A percentile compares a stretch with the other conserved stretches of the same genome.
Evolutionary conservation across 768 basidiomycete genomes (phyloP).

Genomic region (Pluteus cervinus): DNA sequence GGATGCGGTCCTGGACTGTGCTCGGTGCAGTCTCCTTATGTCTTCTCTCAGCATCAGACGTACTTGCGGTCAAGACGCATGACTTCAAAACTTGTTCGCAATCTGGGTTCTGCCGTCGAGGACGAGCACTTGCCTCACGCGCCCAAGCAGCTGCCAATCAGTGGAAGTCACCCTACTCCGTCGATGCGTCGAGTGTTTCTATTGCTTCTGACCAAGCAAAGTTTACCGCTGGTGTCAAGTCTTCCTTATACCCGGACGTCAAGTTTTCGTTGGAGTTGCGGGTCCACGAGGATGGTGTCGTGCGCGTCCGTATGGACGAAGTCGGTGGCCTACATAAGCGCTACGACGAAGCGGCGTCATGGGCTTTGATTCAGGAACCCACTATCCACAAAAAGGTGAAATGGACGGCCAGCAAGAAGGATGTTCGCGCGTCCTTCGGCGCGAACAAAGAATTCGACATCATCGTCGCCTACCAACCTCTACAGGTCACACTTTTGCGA

Average conservation of each 20-base stretch:
- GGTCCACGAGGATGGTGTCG: conserved; percentile 83
- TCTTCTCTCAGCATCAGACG: conserved; percentile 26
- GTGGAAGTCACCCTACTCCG: conserved; percentile 86
- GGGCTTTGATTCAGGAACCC: conserved; percentile 81
- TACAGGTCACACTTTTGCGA: conserved; percentile 67
- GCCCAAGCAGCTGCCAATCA: conserved; percentile 48
- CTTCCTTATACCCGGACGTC: conserved; percentile 78
- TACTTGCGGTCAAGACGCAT: conserved; percentile 61
- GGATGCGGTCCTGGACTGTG: conserved; percentile 30
- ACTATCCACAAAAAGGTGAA: conserved; percentile 48
- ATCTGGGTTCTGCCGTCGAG: conserved; percentile 86
- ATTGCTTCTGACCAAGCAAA: conserved; percentile 47
- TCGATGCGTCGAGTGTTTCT: conserved; percentile 52
- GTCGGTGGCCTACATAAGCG: conserved; percentile 70
- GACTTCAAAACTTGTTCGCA: conserved; percentile 97
- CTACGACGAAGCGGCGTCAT: conserved; percentile 88
- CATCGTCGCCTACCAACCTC: conserved; percentile 66
- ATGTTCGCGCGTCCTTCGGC: conserved; percentile 61
- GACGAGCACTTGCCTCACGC: conserved; percentile 75
- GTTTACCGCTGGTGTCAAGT: conserved; percentile 74
- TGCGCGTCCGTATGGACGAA: conserved; percentile 92
- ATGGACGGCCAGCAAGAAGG: conserved; percentile 64
- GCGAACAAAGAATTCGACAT: conserved; percentile 58
- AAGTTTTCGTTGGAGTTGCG: conserved; percentile 78
- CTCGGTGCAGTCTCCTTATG: conserved; percentile 29